A percentile compares a stretch with the other conserved stretches of the same genome.
These are phyloP conservation scores for Nemania diffusa DNA, from an alignment of 2,329 filamentous ascomycete species.

Conservation along the genomic window DNA sequence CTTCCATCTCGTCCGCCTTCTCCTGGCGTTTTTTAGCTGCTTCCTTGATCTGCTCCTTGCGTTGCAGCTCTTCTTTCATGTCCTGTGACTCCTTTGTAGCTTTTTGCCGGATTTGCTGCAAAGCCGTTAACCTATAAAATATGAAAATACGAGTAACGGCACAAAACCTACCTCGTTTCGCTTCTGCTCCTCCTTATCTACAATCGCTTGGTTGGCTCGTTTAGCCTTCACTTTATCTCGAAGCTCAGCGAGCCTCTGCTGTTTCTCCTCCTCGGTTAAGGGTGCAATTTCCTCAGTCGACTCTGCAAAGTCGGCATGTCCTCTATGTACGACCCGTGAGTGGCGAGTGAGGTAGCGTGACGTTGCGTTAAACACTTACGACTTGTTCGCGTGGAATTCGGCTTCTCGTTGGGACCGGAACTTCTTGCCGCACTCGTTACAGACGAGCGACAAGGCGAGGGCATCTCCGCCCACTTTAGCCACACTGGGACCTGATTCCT, in stretches of 20 bases:
- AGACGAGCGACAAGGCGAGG: slow-evolving; percentile 82
- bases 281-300: slow-evolving; percentile 93
- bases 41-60: slow-evolving; percentile 92
- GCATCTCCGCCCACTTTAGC: slow-evolving; percentile 76
- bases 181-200: slow-evolving; percentile 84
- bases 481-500: slow-evolving; percentile 61
- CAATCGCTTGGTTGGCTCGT: slow-evolving; percentile 71
- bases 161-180: slow-evolving; percentile 76
- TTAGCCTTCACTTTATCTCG: slow-evolving; percentile 78
- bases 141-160: not conserved
- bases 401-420: slow-evolving; percentile 85
- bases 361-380: slow-evolving; percentile 57
- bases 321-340: slow-evolving; percentile 56
- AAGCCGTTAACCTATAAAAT: slow-evolving; percentile 29
- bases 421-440: slow-evolving; percentile 94
- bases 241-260: slow-evolving; percentile 79
- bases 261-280: slow-evolving; percentile 91
- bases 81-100: slow-evolving; percentile 90
- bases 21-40: slow-evolving; percentile 87
- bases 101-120: slow-evolving; percentile 80
- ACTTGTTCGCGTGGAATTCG: slow-evolving; percentile 91
- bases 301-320: slow-evolving; percentile 90
- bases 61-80: slow-evolving; percentile 85
- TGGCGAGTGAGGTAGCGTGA: slow-evolving; percentile 5
- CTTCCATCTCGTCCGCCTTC: slow-evolving; percentile 85